Base-by-base conservation (phyloP, 2,329 filamentous ascomycete species). In the Hirsutella thompsonii region DNA sequence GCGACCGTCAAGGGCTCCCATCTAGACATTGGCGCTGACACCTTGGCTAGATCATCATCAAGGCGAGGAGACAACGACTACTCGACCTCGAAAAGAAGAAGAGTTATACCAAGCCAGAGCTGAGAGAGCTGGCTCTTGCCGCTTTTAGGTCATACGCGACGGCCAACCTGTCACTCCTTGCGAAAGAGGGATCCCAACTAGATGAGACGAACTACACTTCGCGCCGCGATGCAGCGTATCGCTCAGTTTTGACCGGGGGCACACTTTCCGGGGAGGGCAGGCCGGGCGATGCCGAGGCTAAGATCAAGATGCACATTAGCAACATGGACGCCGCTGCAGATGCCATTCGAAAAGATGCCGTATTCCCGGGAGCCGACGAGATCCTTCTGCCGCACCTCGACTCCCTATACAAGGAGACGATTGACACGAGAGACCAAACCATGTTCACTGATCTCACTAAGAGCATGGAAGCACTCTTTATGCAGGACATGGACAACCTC, bases 401-500 rank as follows among this genome's bases (percentile, higher is more conserved):
- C 54, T 74, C 71, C 9, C 57, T 79, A 4, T 74, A 79, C 57
- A 76, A 75, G 58, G 72, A 76, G 52, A 70, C 68, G 0, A 71
- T 80, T 46, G 75, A 79, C 52, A 75, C 73, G 1, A 67, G 65
- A 42, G 74, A 80, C 48, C 74, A 80, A 55, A 70, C 67, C 40
- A 89, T 95, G 45, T 95, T 94, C 61, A 92, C 84, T 3, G 79
- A 84, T 47, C 72, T 96, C 21, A 94, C 90, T 0, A 74, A 83
- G 58, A 81, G 81, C 54, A 94, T 88, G 67, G 90, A 95, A 60
- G 69, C 75, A n/a, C 74, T 86, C 13, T 96, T 95, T 61, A 83
- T 84, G 56, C 78, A 83, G 43, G 90, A 96, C 53, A 89, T 96
- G 81, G 73, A 79, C 46, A 78, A 79, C 6, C 67, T 96, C 39